Conservation (phyloP, 2,329 filamentous ascomycete genomes). For the Pezicula radicicola region DNA sequence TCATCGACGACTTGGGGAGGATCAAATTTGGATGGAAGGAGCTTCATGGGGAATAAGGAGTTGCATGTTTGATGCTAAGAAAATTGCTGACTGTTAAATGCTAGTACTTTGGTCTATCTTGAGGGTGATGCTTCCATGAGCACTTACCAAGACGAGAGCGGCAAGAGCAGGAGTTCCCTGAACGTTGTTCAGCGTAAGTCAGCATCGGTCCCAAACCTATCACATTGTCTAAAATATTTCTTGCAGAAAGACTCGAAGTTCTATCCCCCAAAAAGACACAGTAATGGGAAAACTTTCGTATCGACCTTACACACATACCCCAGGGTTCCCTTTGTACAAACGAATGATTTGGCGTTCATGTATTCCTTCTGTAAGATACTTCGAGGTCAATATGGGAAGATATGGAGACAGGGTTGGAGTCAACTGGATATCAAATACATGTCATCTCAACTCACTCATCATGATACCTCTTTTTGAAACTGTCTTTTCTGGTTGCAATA, state of each 20-base stretch:
- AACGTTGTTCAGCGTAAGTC: conserved; percentile 78
- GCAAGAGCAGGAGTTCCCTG: conserved; percentile 60
- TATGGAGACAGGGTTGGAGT: no score
- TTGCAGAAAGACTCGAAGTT: conserved; percentile 43
- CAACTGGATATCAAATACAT: no score
- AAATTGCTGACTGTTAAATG: background rate
- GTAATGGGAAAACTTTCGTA: background rate
- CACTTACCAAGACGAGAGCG: conserved; percentile 66
- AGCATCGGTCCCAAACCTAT: background rate
- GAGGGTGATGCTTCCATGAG: conserved; percentile 77
- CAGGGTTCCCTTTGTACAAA: background rate
- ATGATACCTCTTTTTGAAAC: no score
- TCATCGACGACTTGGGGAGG: background rate
- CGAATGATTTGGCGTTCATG: background rate
- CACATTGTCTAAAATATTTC: conserved; percentile 2
- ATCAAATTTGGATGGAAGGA: background rate
- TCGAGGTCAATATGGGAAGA: no score
- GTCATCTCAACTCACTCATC: no score
- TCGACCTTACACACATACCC: background rate
- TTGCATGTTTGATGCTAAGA: background rate
- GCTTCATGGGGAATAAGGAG: no score
- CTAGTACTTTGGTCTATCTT: conserved; percentile 73
- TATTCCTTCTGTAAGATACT: no score
- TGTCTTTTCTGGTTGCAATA: no score
- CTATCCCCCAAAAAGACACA: conserved; percentile 31